phyloP scores from a whole-genome alignment of 1,284 basidiomycete species.

The Pisolithus thermaeus region DNA sequence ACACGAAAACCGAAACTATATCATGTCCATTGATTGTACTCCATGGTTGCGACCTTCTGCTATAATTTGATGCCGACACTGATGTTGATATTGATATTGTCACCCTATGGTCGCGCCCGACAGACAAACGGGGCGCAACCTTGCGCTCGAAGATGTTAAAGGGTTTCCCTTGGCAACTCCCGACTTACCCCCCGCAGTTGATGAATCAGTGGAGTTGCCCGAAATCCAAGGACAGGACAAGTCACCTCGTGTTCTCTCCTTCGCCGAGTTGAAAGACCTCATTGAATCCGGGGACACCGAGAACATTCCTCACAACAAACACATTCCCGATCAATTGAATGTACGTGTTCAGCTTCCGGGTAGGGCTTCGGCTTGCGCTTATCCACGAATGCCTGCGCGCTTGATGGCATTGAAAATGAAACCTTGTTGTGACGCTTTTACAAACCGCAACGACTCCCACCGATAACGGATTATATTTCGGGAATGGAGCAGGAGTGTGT shows the following conservation, averaged over 20 bases:
- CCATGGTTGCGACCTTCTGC: not conserved
- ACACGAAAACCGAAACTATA: not conserved
- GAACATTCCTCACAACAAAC: constrained; percentile 70
- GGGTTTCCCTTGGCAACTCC: not conserved
- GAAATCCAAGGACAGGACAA: constrained; percentile 22
- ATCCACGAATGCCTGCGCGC: not conserved
- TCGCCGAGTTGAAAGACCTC: constrained; percentile 61
- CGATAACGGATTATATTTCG: no score
- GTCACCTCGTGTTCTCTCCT: constrained; percentile 42
- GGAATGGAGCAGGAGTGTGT: constrained; percentile 35
- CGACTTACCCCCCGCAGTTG: not conserved
- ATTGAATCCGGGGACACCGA: constrained; percentile 66
- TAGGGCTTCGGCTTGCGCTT: not conserved
- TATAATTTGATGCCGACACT: not conserved
- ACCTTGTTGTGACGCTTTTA: not conserved
- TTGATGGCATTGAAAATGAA: not conserved
- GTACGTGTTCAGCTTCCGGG: constrained; percentile 33
- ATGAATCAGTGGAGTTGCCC: constrained; percentile 23
- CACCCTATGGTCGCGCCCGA: not conserved
- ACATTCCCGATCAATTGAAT: constrained; percentile 57
- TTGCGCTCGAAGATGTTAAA: not conserved
- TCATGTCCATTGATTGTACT: not conserved
- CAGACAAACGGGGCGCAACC: not conserved
- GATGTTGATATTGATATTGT: not conserved
- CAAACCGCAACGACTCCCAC: no score